These are phyloP conservation scores for Plasmodium chabaudi DNA, from an alignment of 169 alveolate genomes.

Conservation along the genomic window DNA sequence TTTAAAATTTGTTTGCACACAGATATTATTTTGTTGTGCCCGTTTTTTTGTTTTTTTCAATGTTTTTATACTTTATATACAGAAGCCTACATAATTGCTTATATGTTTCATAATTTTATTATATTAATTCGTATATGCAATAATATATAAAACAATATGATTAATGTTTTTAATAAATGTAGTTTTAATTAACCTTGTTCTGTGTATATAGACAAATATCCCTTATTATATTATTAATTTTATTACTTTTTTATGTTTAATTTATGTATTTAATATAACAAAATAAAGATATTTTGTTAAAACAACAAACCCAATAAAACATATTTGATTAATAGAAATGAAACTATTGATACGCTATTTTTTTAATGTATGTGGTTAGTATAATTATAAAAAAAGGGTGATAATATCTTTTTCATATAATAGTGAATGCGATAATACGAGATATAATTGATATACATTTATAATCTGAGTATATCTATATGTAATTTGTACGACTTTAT, in stretches of 20 bases:
- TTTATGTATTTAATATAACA: conserved; percentile 3
- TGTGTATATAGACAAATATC: no score
- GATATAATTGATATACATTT: no score
- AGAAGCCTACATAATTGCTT: not conserved
- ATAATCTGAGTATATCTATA: no score
- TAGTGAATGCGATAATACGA: no score
- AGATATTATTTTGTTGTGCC: not conserved
- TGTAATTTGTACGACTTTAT: no score
- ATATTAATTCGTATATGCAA: not conserved
- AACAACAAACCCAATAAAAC: conserved; percentile 1
- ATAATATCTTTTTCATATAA: no score
- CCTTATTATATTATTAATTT: not conserved
- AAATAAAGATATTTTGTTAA: conserved; percentile 22
- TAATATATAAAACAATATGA: not conserved
- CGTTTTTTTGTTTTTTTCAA: conserved; percentile 1
- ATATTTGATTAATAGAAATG: conserved; percentile 10
- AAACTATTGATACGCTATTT: not conserved
- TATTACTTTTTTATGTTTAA: not conserved
- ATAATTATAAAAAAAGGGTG: no score
- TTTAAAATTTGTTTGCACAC: not conserved
- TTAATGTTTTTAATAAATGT: no score
- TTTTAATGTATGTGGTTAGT: no score
- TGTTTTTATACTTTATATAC: not conserved
- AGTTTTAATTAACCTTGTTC: no score
- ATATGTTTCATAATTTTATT: not conserved